A percentile compares a stretch with the other conserved stretches of the same genome.
Conservation (phyloP, 2,329 filamentous ascomycete species). For the Fusarium compactum region DNA sequence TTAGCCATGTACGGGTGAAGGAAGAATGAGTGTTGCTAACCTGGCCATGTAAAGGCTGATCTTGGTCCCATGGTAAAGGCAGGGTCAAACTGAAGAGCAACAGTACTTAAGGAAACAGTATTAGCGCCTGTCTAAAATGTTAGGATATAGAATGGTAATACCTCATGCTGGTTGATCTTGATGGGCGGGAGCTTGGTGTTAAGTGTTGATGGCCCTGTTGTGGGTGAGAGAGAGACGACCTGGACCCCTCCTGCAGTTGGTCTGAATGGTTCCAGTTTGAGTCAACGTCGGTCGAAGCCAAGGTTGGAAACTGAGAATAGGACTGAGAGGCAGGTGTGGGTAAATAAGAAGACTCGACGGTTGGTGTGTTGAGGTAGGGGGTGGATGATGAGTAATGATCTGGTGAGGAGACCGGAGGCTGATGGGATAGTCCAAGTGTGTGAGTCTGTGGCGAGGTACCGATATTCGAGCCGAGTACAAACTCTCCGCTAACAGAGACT, state of each 20-base stretch:
- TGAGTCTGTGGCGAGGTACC: constrained; percentile 42
- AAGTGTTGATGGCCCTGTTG: constrained; percentile 35
- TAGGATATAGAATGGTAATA: constrained; percentile 12
- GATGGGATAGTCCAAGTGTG: constrained; percentile 37
- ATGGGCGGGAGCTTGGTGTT: constrained; percentile 20
- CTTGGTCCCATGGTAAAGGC: constrained; percentile 65
- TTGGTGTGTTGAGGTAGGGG: constrained; percentile 41
- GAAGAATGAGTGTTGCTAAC: constrained; percentile 47
- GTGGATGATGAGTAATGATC: constrained; percentile 43
- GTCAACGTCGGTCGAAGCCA: constrained; percentile 38
- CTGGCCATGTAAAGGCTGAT: constrained; percentile 64
- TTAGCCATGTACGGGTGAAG: neutral
- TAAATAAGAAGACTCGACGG: constrained; percentile 44
- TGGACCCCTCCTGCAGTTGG: constrained; percentile 35
- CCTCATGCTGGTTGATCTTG: constrained; percentile 42
- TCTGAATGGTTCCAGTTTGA: constrained; percentile 43
- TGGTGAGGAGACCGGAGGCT: constrained; percentile 41
- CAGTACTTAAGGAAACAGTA: constrained; percentile 53
- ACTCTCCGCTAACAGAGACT: constrained; percentile 37
- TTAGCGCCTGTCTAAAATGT: constrained; percentile 22
- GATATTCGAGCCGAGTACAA: constrained; percentile 41
- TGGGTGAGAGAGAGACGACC: constrained; percentile 33
- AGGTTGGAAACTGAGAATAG: constrained; percentile 44
- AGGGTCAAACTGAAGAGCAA: constrained; percentile 65
- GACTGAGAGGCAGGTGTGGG: constrained; percentile 43